Evolutionary conservation across 805 yeast species (phyloP), one percentile per base, ranked within the genome.

Genomic region (Candida gorgasii): DNA sequence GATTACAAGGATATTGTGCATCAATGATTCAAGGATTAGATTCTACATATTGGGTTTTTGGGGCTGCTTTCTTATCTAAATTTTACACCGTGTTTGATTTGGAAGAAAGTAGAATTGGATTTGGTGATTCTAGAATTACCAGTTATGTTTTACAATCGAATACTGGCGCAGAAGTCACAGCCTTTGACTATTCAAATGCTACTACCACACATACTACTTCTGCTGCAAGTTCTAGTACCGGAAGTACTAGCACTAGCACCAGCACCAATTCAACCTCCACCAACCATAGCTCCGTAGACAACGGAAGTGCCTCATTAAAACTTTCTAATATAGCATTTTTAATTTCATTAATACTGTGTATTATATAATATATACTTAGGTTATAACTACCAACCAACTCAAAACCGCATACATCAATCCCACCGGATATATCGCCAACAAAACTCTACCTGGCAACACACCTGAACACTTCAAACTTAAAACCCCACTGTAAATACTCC

Each of bases 401-500:
- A 83, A 59, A 4, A 79, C 75, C 4, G 79, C 71, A 56, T 80
- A 84, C 57, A 82, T 74, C 47, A 84, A 65, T 3, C 75, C 82
- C 19, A 84, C 79, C 0, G 89, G 89, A 50, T 79, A 83, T 8
- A 79, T 68, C 0, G 89, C 88, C 45, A 83, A 60, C 22, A 80
- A 63, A 8, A 80, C 75, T 45, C 87, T 64, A 3, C 82, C 79
- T 3, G 83, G 81, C 13, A 77, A 62, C 1, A 83, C 87, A 1
- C 89, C 89, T 18, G 83, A 76, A 50, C 80, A 77, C 52, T 78
- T 77, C 44, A 83, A 69, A 36, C 84, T 80, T 56, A 80, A 69
- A 15, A 74, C 69, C 4, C 85, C 85, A 5, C 86, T 79, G 57
- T 76, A 82, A 2, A 79, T 63, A 27, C 86, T 78, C 89, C 89